phyloP scores from a whole-genome alignment of 768 basidiomycete species.

The Multifurca ochricompacta region DNA sequence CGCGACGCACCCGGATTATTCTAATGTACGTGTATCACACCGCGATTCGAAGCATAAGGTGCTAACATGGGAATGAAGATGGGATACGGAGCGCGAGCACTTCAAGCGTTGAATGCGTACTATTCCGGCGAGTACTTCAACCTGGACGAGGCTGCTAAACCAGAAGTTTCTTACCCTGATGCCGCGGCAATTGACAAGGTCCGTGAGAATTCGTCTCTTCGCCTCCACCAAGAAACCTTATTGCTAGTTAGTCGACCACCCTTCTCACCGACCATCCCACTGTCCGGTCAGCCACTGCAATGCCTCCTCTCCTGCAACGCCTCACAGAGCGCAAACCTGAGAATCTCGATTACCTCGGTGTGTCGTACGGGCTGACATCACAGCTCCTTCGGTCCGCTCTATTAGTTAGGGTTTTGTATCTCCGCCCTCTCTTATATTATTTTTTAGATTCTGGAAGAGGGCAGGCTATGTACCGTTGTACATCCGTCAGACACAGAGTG shows the following conservation, averaged over 20 bases:
- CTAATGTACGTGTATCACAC: conserved; percentile 49
- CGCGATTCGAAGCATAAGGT: conserved; percentile 10
- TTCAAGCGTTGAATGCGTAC: conserved; percentile 81
- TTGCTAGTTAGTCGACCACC: conserved; percentile 33
- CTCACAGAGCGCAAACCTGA: conserved; percentile 88
- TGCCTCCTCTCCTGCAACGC: conserved; percentile 91
- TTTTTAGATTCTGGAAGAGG: conserved; percentile 87
- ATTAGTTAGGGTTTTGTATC: background rate
- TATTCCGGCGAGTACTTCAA: conserved; percentile 91
- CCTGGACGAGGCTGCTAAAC: conserved; percentile 57
- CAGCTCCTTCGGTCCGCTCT: conserved; percentile 59
- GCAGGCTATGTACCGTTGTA: conserved; percentile 89
- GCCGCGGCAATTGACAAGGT: conserved; percentile 42
- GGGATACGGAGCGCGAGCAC: conserved; percentile 91
- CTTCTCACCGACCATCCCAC: conserved; percentile 75
- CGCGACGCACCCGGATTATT: conserved; percentile 93
- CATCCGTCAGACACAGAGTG: conserved; percentile 86
- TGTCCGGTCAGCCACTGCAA: conserved; percentile 62
- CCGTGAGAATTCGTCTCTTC: conserved; percentile 25
- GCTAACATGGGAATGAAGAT: conserved; percentile 44
- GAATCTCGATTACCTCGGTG: conserved; percentile 86
- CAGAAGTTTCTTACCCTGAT: conserved; percentile 55
- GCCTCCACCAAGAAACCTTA: background rate
- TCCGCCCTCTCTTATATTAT: conserved; percentile 2
- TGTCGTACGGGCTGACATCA: conserved; percentile 90